A percentile compares a stretch with the other conserved stretches of the same genome.
phyloP scores from a whole-genome alignment of 495 filamentous ascomycete genomes.

The Xanthoparmelia taractica region DNA sequence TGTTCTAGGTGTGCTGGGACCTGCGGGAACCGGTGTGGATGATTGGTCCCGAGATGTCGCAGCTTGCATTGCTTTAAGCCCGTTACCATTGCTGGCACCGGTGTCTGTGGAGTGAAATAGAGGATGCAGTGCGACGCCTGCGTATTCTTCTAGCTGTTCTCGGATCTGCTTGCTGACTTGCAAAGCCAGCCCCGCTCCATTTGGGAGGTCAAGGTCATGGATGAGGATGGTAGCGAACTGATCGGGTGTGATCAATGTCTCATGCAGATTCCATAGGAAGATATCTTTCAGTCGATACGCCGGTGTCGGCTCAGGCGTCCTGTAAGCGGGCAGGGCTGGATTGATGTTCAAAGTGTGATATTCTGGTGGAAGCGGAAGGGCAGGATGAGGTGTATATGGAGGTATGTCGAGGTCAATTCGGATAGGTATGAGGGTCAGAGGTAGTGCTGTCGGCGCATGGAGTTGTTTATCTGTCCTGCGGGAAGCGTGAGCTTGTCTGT shows the following conservation, averaged over 20 bases:
- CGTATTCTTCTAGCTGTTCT: conserved; percentile 92
- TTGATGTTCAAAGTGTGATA: conserved; percentile 55
- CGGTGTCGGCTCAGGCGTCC: conserved; percentile 64
- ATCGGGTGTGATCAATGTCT: conserved; percentile 88
- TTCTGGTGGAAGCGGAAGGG: conserved; percentile 59
- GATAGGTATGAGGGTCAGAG: conserved; percentile 87
- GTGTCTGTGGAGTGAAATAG: conserved; percentile 63
- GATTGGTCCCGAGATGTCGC: conserved; percentile 44
- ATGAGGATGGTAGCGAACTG: conserved; percentile 87
- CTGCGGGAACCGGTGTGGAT: conserved; percentile 42
- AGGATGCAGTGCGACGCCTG: conserved; percentile 86
- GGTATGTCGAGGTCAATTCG: conserved; percentile 91
- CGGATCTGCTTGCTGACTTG: conserved; percentile 91
- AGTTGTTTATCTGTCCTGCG: conserved; percentile 61
- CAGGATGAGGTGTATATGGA: conserved; percentile 63
- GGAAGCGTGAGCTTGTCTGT: conserved; percentile 7
- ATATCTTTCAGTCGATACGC: conserved; percentile 83
- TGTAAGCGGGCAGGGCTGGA: conserved; percentile 64
- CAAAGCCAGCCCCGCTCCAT: conserved; percentile 53
- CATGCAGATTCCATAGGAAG: conserved; percentile 96
- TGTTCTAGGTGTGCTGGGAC: conserved; percentile 43
- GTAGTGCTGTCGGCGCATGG: conserved; percentile 74
- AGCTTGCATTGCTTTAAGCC: conserved; percentile 35
- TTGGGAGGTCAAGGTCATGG: conserved; percentile 88
- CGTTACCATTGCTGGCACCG: conserved; percentile 36